Base-by-base conservation (phyloP, 306 rosid species). In the Vigna unguiculata region DNA sequence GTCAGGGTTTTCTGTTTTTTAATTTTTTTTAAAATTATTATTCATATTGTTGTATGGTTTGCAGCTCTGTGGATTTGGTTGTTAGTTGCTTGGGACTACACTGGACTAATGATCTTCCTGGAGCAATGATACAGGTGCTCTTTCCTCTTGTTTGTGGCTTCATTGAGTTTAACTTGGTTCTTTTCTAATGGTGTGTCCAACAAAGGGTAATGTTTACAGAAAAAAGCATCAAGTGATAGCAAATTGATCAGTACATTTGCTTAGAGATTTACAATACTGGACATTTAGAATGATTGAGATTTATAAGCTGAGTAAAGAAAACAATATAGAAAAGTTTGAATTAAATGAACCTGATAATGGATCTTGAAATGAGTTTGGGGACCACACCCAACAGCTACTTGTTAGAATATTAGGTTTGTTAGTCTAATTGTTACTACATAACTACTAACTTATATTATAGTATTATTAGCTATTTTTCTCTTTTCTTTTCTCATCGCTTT, bases 31-130 rank as follows among this genome's bases (percentile, higher is more conserved):
- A 28, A 28, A 43, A 11, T 12, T 43, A 43, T 43, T 11, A 43
- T 14, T 1, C 6, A 28, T 57, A 2, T 57, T 58, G 15, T 58
- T 80, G 43, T 82, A 14, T 82, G 76, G 14, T 77, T 48, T 87
- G 82, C 84, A 94, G 98, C 84, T 90, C 97, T 69, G 79, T 94
- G 77, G 97, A 94, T 86, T 85, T 94, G 89, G 80, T 94, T 76
- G 77, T 94, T 51, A 92, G 98, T 75, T 94, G 97, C 88, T 84
- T 94, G 90, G 96, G 97, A 47, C 93, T 94, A 32, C 98, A 94
- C 74, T 94, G 98, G 98, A 94, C 95, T 78, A 94, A 94, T 82
- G 98, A 94, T 87, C 93, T 94, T 69, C 98, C 98, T 3, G 98
- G 97, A 84, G 97, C 98, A 77, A 92, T 94, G 98, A 92, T 94